Evolutionary conservation across 202 grass and related monocot species (phyloP), one percentile per base, ranked within the genome.

Genomic region (Digitaria exilis): DNA sequence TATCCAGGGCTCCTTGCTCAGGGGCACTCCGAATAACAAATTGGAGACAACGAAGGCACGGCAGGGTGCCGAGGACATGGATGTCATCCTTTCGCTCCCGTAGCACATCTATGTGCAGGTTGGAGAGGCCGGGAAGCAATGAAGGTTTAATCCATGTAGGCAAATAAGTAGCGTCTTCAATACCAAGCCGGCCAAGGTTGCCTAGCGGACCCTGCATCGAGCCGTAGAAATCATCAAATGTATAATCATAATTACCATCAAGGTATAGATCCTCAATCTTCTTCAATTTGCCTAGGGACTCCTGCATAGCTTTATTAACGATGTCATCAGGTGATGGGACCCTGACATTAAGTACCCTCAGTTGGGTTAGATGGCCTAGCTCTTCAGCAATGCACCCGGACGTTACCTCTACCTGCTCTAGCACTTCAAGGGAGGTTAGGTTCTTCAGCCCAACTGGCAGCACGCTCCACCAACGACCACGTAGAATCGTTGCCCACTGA

Each of bases 81-180:
- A 54, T 54, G 50, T 54, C 50, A 0, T 9, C 21, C 7, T 3
- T 55, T 55, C 52, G 52, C 52, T 55, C 52, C 7, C 2, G 3
- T 0, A 0, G 0, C 7, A 22, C 52, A 2, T 0, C 0, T 22
- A 55, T 22, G 2, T 22, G 7, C 52, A 55, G 52, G 21, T 10
- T 22, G 21, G 52, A 55, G 52, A 55, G 52, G 21, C 2, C 2
- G 52, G 52, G 52, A 4, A 55, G 52, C 52, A 0, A 55, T 24
- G 52, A 2, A 22, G 52, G 52, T 1, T 0, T 10, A 56, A 56
- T 56, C 52, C 52, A 56, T 56, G 52, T 49, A 0, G 46, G 15
- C 46, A 48, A 4, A 16, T 15, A 1, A 2, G 1, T 16, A 14
- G 6, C 42, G 0, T 11, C 2, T 10, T 16, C 4, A 14, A 46